A percentile compares a stretch with the other conserved stretches of the same genome.
These are phyloP conservation scores for Groenewaldozyma auringiensis DNA, from an alignment of 1,139 yeast species.

Conservation along the genomic window DNA sequence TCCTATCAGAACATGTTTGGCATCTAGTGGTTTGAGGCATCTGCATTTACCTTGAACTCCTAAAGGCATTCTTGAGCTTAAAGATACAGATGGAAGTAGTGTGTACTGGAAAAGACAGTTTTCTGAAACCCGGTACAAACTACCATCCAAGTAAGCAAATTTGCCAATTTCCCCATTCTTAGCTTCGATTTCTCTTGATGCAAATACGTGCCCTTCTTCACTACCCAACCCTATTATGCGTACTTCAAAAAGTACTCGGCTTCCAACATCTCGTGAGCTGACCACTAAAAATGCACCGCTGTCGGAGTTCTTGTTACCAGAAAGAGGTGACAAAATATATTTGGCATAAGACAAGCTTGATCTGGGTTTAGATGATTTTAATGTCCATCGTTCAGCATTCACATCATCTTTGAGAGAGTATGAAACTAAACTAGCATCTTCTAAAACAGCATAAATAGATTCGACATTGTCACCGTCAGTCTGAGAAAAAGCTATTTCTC, in stretches of 20 bases:
- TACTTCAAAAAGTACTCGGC: not conserved
- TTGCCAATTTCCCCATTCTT: constrained; percentile 7
- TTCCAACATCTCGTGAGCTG: constrained; percentile 1
- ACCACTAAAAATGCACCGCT: not conserved
- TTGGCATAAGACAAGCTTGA: not conserved
- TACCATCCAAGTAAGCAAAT: constrained; percentile 16
- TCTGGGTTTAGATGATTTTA: not conserved
- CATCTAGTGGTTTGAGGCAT: not conserved
- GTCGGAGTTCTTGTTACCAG: not conserved
- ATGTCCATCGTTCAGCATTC: not conserved
- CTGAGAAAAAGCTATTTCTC: not conserved
- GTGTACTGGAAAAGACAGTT: not conserved
- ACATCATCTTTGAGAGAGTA: not conserved
- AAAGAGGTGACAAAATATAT: not conserved
- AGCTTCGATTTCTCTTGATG: constrained; percentile 2
- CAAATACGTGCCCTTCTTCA: constrained; percentile 1
- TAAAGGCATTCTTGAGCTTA: constrained; percentile 13
- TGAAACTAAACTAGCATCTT: not conserved
- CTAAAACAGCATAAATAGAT: not conserved
- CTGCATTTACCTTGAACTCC: constrained; percentile 8
- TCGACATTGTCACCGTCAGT: not conserved
- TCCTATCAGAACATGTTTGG: constrained; percentile 34
- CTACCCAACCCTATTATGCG: constrained; percentile 4
- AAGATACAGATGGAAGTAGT: not conserved
- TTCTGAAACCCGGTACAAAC: constrained; percentile 12